Evolutionary conservation across 2,329 filamentous ascomycete genomes (phyloP).

Genomic region (Fusarium subtropicale): DNA sequence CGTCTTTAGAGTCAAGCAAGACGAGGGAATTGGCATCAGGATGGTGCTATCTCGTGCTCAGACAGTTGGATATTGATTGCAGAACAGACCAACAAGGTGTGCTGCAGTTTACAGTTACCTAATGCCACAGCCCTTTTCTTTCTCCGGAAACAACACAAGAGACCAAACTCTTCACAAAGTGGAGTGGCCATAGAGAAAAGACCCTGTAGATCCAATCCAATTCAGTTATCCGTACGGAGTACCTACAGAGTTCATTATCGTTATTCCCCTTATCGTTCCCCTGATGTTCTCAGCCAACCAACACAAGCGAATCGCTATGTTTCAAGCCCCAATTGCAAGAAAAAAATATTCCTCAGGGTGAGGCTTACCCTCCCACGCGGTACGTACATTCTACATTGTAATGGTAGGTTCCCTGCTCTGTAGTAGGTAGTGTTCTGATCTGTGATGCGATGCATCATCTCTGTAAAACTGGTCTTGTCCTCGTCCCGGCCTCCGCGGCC

Average conservation of each 20-base stretch:
- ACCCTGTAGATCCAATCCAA: conserved; percentile 46
- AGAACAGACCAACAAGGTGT: background rate
- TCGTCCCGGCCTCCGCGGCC: conserved; percentile 21
- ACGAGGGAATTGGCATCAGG: background rate
- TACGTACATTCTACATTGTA: conserved; percentile 2
- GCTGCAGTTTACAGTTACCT: background rate
- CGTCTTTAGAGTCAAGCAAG: background rate
- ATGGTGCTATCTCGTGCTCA: conserved; percentile 25
- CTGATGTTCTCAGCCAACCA: conserved; percentile 16
- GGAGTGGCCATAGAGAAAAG: conserved; percentile 25
- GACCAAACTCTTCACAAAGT: conserved; percentile 23
- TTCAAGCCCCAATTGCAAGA: conserved; percentile 34
- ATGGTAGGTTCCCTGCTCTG: background rate
- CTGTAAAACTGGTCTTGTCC: background rate
- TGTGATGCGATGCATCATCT: background rate
- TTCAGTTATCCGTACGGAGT: conserved; percentile 11
- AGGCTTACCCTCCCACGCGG: conserved; percentile 9
- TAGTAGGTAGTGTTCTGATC: background rate
- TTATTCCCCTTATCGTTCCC: conserved; percentile 33
- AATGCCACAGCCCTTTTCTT: conserved; percentile 2
- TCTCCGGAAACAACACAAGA: conserved; percentile 13
- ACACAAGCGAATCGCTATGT: conserved; percentile 26
- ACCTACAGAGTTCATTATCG: background rate
- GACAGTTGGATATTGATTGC: conserved; percentile 12
- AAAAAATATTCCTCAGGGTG: background rate